A percentile compares a stretch with the other conserved stretches of the same genome.
These are phyloP conservation scores for Fomitopsis palustris DNA, from an alignment of 1,284 basidiomycete genomes.

Conservation along the genomic window DNA sequence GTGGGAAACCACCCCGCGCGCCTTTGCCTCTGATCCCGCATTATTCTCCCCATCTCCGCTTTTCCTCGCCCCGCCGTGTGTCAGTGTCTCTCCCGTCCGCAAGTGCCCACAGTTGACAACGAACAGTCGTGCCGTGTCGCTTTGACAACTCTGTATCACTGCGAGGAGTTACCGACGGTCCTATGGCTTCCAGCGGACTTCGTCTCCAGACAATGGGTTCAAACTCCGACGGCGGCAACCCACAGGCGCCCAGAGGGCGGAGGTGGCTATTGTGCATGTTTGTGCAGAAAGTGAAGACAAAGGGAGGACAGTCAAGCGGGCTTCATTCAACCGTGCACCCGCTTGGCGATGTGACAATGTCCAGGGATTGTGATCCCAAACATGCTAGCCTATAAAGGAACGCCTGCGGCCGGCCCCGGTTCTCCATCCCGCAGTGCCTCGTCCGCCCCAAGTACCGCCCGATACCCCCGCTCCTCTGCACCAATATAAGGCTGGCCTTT, in stretches of 20 bases:
- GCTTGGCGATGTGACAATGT: constrained; percentile 21
- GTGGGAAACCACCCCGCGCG: neutral
- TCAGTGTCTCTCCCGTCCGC: neutral
- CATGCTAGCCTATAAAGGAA: constrained; percentile 26
- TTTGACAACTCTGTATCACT: no score
- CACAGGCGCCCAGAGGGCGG: constrained; percentile 17
- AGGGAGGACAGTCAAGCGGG: constrained; percentile 8
- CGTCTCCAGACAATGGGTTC: neutral
- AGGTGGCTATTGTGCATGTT: constrained; percentile 16
- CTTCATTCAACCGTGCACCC: constrained; percentile 11
- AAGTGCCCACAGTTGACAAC: neutral
- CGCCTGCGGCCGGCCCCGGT: constrained; percentile 12
- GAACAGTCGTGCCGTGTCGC: neutral
- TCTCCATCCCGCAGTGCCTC: constrained; percentile 21
- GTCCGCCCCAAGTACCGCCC: constrained; percentile 15
- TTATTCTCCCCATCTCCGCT: neutral
- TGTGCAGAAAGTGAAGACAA: constrained; percentile 15
- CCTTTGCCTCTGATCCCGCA: neutral
- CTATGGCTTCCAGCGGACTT: neutral
- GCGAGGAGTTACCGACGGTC: neutral
- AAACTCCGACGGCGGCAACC: constrained; percentile 6
- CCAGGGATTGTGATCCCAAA: constrained; percentile 2
- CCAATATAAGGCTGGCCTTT: constrained; percentile 34
- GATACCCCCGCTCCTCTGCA: constrained; percentile 24
- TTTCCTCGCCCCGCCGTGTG: neutral